Conservation (phyloP, 805 yeast species). For the Starmerella powellii region DNA sequence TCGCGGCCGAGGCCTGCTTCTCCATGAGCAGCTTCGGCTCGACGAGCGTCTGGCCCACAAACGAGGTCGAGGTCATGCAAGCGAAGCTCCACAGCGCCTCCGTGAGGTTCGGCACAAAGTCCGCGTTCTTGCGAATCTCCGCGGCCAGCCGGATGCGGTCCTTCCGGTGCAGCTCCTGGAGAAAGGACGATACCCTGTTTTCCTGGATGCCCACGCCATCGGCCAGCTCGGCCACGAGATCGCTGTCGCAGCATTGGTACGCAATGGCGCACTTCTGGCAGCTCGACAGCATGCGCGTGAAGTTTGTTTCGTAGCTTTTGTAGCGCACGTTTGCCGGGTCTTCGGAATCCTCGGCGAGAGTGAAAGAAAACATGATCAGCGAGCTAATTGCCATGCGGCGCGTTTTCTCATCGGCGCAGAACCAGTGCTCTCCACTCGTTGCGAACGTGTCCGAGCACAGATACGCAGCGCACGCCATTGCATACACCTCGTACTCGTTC, state of each 20-base stretch:
- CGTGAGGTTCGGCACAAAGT: slow-evolving; percentile 4
- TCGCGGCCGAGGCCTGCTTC: background rate
- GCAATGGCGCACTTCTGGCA: slow-evolving; percentile 14
- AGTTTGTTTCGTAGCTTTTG: background rate
- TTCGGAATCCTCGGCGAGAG: slow-evolving; percentile 3
- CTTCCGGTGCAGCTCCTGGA: slow-evolving; percentile 4
- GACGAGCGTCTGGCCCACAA: slow-evolving; percentile 1
- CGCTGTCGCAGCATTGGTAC: slow-evolving; percentile 13
- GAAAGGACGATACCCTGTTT: slow-evolving; percentile 6
- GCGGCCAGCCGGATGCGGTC: slow-evolving; percentile 9
- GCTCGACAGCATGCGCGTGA: slow-evolving; percentile 2
- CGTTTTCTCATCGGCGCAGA: slow-evolving; percentile 9
- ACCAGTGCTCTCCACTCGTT: slow-evolving; percentile 15
- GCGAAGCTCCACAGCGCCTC: slow-evolving; percentile 16
- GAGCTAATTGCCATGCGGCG: slow-evolving; percentile 12
- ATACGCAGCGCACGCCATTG: slow-evolving; percentile 12
- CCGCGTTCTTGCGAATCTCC: background rate
- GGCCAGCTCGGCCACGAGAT: slow-evolving; percentile 1
- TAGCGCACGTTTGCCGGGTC: slow-evolving; percentile 3
- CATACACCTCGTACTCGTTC: slow-evolving; percentile 12
- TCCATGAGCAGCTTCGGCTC: slow-evolving; percentile 2
- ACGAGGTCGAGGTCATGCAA: slow-evolving; percentile 6
- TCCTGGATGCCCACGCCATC: background rate
- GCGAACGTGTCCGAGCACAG: slow-evolving; percentile 4
- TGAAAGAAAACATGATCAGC: slow-evolving; percentile 17